Conservation (phyloP, 2,329 filamentous ascomycete genomes). For the Thelonectria discophora region DNA sequence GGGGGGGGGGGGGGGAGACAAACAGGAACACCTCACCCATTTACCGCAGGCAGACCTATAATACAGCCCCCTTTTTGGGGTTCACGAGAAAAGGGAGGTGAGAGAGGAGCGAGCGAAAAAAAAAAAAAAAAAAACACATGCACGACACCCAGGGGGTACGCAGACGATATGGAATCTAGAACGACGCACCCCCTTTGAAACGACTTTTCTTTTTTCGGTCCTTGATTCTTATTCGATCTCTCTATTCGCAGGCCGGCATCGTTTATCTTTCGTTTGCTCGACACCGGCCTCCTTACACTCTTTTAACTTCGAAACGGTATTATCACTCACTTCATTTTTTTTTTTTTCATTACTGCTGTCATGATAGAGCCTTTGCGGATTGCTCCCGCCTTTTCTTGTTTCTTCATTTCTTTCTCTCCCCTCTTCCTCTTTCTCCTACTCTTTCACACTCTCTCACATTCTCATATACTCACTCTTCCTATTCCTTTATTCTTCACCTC, state of each 20-base stretch:
- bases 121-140: neutral
- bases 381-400: conserved; percentile 31
- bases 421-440: conserved; percentile 21
- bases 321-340: conserved; percentile 6
- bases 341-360: neutral
- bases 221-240: conserved; percentile 31
- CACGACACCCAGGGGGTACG: conserved; percentile 29
- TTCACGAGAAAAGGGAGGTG: conserved; percentile 1
- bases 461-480: conserved; percentile 23
- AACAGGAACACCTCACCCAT: conserved; percentile 23
- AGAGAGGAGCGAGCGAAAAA: too few species aligned
- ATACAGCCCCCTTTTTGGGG: conserved; percentile 19
- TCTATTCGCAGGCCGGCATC: conserved; percentile 38
- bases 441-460: too few species aligned
- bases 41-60: conserved; percentile 15
- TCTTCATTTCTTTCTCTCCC: conserved; percentile 17
- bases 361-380: conserved; percentile 18
- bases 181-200: conserved; percentile 30
- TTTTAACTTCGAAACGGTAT: conserved; percentile 25
- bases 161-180: conserved; percentile 33
- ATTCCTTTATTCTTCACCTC: too few species aligned
- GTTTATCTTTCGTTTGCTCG: conserved; percentile 29
- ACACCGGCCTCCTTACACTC: conserved; percentile 33
- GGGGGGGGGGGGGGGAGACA: neutral
- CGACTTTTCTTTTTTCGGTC: conserved; percentile 34